Conservation (phyloP, 352 stramenopile species). For the Phytophthora sansomeana region DNA sequence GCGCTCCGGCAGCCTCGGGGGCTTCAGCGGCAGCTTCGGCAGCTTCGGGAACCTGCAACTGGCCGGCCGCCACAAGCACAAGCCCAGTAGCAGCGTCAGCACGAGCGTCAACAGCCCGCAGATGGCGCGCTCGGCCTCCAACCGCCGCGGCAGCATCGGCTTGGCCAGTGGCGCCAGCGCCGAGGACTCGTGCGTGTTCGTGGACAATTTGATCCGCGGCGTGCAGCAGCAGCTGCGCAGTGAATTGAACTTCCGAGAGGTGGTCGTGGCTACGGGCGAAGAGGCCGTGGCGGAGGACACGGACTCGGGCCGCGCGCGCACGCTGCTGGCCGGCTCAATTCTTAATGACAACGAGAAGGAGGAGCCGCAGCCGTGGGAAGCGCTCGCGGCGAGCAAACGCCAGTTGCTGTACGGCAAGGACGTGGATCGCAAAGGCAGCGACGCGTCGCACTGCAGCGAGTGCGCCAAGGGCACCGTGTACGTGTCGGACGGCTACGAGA, state of each 20-base stretch:
- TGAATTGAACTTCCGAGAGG: slow-evolving; percentile 73
- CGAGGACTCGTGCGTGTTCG: slow-evolving; percentile 67
- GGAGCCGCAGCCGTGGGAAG: slow-evolving; percentile 35
- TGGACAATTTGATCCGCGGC: slow-evolving; percentile 74
- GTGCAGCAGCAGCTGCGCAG: slow-evolving; percentile 66
- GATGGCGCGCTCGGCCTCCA: slow-evolving; percentile 9
- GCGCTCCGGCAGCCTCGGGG: slow-evolving; percentile 25
- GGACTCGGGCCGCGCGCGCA: slow-evolving; percentile 38
- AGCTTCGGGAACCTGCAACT: slow-evolving; percentile 37
- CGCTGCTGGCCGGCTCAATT: slow-evolving; percentile 24
- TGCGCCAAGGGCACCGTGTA: slow-evolving; percentile 78
- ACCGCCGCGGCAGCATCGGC: slow-evolving; percentile 28
- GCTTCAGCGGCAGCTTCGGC: slow-evolving; percentile 18
- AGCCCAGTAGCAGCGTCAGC: slow-evolving; percentile 10
- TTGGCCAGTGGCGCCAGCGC: slow-evolving; percentile 36
- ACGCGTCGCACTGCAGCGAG: slow-evolving; percentile 51
- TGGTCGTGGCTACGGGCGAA: slow-evolving; percentile 68
- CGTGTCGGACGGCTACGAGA: slow-evolving; percentile 67
- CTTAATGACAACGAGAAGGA: slow-evolving; percentile 21
- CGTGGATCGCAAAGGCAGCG: slow-evolving; percentile 35
- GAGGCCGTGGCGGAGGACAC: slow-evolving; percentile 31
- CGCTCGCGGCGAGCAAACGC: slow-evolving; percentile 35
- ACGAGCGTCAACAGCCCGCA: slow-evolving; percentile 35
- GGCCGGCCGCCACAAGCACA: slow-evolving; percentile 23
- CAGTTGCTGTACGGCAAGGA: slow-evolving; percentile 40